Base-by-base conservation (phyloP, 2,329 filamentous ascomycete species). In the Penicillium sp. region DNA sequence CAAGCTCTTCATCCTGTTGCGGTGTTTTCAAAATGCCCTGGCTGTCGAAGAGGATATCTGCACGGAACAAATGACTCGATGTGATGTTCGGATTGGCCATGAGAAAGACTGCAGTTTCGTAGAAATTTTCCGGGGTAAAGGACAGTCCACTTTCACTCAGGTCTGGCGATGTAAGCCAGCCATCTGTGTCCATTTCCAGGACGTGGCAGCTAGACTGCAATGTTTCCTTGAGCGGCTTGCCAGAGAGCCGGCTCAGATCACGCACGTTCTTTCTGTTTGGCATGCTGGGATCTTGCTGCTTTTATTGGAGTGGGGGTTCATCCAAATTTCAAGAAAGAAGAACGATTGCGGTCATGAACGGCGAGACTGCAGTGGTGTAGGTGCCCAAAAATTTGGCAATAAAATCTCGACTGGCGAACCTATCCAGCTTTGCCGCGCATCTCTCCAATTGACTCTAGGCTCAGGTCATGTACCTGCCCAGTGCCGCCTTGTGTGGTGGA, bases 41-140 rank as follows among this genome's bases (percentile, higher is more conserved):
- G 62, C 82, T 86, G 66, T 86, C 81, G 66, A 82, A 83, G 35
- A 85, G 77, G 40, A 88, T 82, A 70, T 88, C 85, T 16, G 85
- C 85, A 7, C 85, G 82, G 61, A 87, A 85, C 14, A 88, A 77
- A 69, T 83, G 79, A 6, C 78, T 82, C 0, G 84, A 85, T 16
- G 82, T 85, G 61, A 86, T 69, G 57, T 87, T 87, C 0, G 85
- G 85, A 61, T 87, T 87, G 44, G 67, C 70, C 57, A 79, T 60
- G 10, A 79, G 68, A 40, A 73, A 73, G 41, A 82, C 77, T 19
- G 86, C 78, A n/a, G 87, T 73, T 55, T 85, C 81, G 22, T 76
- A 62, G 46, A 79, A 76, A 35, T 73, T 69, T 22, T 70, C 66
- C 0, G 60, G 65, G 0, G 66, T 59, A 40, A 73, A 74, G 0